Evolutionary conservation across 2,329 filamentous ascomycete genomes (phyloP).

Genomic region (Byssoonygena ceratinophila): DNA sequence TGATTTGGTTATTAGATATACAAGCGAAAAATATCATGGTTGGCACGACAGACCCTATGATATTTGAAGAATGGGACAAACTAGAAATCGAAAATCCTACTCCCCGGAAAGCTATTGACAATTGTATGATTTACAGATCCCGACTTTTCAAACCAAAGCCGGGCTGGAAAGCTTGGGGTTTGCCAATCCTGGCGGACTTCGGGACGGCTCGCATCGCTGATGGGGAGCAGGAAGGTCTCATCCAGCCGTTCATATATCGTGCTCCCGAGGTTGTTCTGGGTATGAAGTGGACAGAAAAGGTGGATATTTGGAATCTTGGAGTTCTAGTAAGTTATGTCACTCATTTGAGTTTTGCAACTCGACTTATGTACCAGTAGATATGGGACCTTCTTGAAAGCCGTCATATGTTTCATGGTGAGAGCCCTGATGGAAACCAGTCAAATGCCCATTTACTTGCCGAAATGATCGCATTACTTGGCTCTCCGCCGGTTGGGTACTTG

Average conservation of each 20-base stretch:
- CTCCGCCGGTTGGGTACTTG: slow-evolving; percentile 22
- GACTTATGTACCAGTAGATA: slow-evolving; percentile 22
- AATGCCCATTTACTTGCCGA: slow-evolving; percentile 22
- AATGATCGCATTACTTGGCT: slow-evolving; percentile 22
- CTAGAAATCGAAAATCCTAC: slow-evolving; percentile 19
- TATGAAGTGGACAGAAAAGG: slow-evolving; percentile 24
- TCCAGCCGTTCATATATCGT: slow-evolving; percentile 23
- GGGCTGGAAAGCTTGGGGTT: slow-evolving; percentile 7
- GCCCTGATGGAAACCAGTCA: slow-evolving; percentile 19
- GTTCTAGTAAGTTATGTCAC: slow-evolving; percentile 15
- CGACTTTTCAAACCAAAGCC: slow-evolving; percentile 17
- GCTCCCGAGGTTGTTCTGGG: slow-evolving; percentile 25
- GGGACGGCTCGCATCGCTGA: slow-evolving; percentile 21
- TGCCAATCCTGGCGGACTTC: slow-evolving; percentile 24
- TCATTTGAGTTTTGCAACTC: not conserved
- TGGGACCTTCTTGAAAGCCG: slow-evolving; percentile 21
- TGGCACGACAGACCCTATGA: slow-evolving; percentile 17
- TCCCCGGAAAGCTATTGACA: slow-evolving; percentile 19
- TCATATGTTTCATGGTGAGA: slow-evolving; percentile 18
- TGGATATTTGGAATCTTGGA: slow-evolving; percentile 26
- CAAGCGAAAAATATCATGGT: slow-evolving; percentile 27
- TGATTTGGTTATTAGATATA: slow-evolving; percentile 8
- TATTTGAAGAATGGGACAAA: slow-evolving; percentile 20
- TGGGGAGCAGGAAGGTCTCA: slow-evolving; percentile 17
- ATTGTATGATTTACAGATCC: slow-evolving; percentile 24